These are phyloP conservation scores for Fusarium sp. DNA, from an alignment of 2,329 filamentous ascomycete species.

Conservation along the genomic window DNA sequence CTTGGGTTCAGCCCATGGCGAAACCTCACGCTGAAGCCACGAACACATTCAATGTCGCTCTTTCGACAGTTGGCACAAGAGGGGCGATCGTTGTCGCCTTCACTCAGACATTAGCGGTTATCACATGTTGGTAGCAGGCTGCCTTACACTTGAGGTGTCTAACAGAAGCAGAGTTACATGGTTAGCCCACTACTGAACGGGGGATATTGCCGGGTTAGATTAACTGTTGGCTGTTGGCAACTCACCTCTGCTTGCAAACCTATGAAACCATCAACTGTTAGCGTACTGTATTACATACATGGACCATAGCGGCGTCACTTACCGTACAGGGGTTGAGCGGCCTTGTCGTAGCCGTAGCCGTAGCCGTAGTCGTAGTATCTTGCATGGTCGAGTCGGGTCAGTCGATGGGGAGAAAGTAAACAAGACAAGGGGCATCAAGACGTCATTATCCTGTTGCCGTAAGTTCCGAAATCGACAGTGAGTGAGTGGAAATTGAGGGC, in stretches of 20 bases:
- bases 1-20: conserved; percentile 46
- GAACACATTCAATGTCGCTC: conserved; percentile 43
- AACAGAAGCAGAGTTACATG: not conserved
- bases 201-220: conserved; percentile 12
- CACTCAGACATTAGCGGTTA: conserved; percentile 10
- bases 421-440: conserved; percentile 3
- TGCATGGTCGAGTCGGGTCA: conserved; percentile 29
- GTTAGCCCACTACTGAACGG: conserved; percentile 21
- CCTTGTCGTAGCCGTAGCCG: conserved; percentile 17
- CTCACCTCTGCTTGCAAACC: conserved; percentile 43
- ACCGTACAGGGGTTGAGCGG: conserved; percentile 40
- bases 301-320: conserved; percentile 9
- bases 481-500: not conserved
- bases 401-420: not conserved
- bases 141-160: conserved; percentile 43
- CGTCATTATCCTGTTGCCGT: conserved; percentile 14
- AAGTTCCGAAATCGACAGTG: conserved; percentile 1
- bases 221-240: not conserved
- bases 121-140: not conserved
- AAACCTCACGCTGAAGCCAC: conserved; percentile 46
- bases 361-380: conserved; percentile 15
- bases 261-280: conserved; percentile 20
- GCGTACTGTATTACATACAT: conserved; percentile 3
- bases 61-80: conserved; percentile 46
- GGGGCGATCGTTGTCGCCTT: conserved; percentile 38